Base-by-base conservation (phyloP, 768 basidiomycete genomes). In the Pleurotus eryngii region DNA sequence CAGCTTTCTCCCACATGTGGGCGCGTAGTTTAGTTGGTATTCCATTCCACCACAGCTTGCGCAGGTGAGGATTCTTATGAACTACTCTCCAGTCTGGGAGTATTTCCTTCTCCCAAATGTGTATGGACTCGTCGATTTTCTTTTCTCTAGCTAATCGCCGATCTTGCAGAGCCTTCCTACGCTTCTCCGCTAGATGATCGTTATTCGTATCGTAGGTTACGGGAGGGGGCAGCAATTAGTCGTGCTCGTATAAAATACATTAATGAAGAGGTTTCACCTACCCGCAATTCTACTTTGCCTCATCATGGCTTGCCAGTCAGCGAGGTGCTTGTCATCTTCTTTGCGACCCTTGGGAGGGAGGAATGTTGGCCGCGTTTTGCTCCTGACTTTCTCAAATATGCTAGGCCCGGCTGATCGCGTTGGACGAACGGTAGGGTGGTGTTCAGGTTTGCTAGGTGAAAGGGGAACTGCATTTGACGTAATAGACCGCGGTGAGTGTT, bases 241-340 rank as follows among this genome's bases (percentile, higher is more conserved):
- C 39, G 11, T 18, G 38, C 46, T 27, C 6, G 5, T 26, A 20
- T 42, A 18, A 12, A 20, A 39, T 27, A 22, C 1, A 26, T 12
- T 8, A 1, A 1, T 26, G 5, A 26, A 26, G 24, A 26, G 24
- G 38, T 53, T 50, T 8, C 8, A 72, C 80, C 67, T 59, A 92
- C 92, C 91, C 61, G 86, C 81, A 15, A 72, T 70, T 53, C 88
- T 84, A 72, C 90, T 92, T 46, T 77, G 84, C 61, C 84, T 85
- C 87, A 94, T 92, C 92, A 96, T 96, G 35, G 78, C 72, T 65
- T 92, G 83, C 89, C 93, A 95, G 66, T 89, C 89, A 3, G 86
- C 82, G 67, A 92, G 76, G 71, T 96, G 94, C 62, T 87, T 95
- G 48, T 77, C 70, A 65, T 95, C 93, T 70, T 96, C 93, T 57